Percentiles rank a stretch among this genome's conserved stretches.
Evolutionary conservation across 2,329 filamentous ascomycete species (phyloP).

Genomic region (Pseudogymnoascus sp.): DNA sequence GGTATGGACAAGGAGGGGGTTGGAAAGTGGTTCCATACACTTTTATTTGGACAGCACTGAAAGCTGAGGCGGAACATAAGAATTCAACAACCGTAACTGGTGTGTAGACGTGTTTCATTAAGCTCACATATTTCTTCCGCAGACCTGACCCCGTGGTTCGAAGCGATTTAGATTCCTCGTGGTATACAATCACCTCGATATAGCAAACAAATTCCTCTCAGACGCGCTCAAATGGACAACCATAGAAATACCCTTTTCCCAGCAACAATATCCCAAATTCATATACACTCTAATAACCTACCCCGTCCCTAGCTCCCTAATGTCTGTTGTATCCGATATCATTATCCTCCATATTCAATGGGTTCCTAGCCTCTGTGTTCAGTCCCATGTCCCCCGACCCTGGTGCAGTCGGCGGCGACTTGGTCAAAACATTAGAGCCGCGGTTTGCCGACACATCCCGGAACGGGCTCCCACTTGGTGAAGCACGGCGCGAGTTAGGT

Average conservation of each 20-base stretch:
- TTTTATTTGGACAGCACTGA: too few species aligned
- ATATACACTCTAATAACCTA: not conserved
- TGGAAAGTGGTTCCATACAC: too few species aligned
- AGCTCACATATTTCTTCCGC: not conserved
- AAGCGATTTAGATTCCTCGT: not conserved
- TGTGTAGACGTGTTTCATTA: too few species aligned
- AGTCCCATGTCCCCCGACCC: not conserved
- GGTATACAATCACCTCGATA: not conserved
- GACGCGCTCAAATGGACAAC: not conserved
- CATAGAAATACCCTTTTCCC: not conserved
- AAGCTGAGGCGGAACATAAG: too few species aligned
- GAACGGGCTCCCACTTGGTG: not conserved
- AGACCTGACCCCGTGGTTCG: not conserved
- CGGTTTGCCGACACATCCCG: not conserved
- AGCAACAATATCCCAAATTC: not conserved
- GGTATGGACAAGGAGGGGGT: too few species aligned
- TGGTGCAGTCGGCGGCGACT: not conserved
- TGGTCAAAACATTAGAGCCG: not conserved
- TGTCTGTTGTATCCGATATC: constrained; percentile 5
- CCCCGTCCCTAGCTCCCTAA: not conserved
- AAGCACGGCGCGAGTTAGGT: not conserved
- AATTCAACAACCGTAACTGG: too few species aligned
- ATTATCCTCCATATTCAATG: constrained; percentile 1
- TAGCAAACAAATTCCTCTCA: not conserved
- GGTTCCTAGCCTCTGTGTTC: not conserved